Evolutionary conservation across 768 basidiomycete genomes (phyloP).

Genomic region (Phanerochaete sordida): DNA sequence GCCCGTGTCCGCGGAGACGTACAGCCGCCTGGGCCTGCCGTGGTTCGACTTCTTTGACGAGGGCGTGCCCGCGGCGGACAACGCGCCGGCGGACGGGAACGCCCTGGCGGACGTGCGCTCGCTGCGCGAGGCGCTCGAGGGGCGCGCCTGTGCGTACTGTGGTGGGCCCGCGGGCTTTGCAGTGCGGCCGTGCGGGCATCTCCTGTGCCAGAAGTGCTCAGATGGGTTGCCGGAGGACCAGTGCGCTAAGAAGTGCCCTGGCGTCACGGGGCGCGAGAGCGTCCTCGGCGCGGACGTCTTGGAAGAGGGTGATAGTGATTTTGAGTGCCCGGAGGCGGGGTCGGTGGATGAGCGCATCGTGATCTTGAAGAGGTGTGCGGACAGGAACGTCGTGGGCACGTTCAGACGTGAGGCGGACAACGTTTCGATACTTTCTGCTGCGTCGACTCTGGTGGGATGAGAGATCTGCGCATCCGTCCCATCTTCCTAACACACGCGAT

Average conservation of each 20-base stretch:
- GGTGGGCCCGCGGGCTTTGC: not conserved
- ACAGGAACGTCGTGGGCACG: not conserved
- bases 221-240: not conserved
- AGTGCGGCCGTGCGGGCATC: not conserved
- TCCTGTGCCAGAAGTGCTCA: not conserved
- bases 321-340: not conserved
- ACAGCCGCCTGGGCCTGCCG: not conserved
- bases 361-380: not conserved
- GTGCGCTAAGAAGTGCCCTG: not conserved
- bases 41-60: not conserved
- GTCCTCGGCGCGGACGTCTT: not conserved
- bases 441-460: not conserved
- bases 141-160: not conserved
- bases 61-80: not conserved
- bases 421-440: not conserved
- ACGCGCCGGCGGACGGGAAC: not conserved
- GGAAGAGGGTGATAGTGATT: not conserved
- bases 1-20: not conserved
- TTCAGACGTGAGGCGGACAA: not conserved
- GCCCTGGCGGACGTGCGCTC: not conserved
- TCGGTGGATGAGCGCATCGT: not conserved
- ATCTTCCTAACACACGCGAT: too few species aligned
- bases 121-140: not conserved
- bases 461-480: too few species aligned
- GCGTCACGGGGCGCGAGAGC: not conserved